A percentile compares a stretch with the other conserved stretches of the same genome.
Evolutionary conservation across 2,329 filamentous ascomycete genomes (phyloP).

Genomic region (Neoscytalidium dimidiatum): DNA sequence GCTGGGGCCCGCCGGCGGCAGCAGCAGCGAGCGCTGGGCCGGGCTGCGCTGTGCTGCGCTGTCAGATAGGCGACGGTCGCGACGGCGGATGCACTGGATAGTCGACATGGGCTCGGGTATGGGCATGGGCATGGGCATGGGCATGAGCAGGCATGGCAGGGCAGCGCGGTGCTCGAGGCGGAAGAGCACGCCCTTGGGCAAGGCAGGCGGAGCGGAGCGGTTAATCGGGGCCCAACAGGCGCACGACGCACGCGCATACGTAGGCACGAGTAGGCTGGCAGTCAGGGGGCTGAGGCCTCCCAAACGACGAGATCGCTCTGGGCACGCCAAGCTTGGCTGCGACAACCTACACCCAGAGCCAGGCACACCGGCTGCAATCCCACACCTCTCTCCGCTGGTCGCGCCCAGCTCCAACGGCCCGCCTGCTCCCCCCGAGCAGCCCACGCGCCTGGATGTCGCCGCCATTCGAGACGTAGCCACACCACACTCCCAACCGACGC

Average conservation of each 20-base stretch:
- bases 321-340: constrained; percentile 15
- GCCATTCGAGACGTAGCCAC: constrained; percentile 3
- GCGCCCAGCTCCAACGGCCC: constrained; percentile 17
- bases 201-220: constrained; percentile 13
- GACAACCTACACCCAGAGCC: constrained; percentile 10
- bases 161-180: neutral
- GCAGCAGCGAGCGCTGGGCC: too few species aligned
- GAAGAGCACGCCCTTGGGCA: neutral
- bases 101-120: too few species aligned
- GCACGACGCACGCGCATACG: constrained; percentile 11
- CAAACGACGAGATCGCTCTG: constrained; percentile 5
- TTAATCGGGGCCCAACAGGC: constrained; percentile 9
- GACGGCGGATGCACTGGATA: too few species aligned
- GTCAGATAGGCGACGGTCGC: too few species aligned
- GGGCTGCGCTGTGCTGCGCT: too few species aligned
- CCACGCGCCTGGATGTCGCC: constrained; percentile 20
- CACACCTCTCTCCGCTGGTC: constrained; percentile 18
- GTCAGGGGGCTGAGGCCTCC: constrained; percentile 17
- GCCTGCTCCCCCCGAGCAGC: constrained; percentile 20
- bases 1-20: too few species aligned
- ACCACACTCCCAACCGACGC: neutral
- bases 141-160: neutral
- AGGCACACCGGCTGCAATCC: constrained; percentile 8
- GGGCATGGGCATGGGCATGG: too few species aligned
- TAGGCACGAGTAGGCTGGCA: constrained; percentile 11